Percentiles rank a stretch among this genome's conserved stretches.
These are phyloP conservation scores for Salvia splendens DNA, from an alignment of 257 asterid species.

Conservation along the genomic window DNA sequence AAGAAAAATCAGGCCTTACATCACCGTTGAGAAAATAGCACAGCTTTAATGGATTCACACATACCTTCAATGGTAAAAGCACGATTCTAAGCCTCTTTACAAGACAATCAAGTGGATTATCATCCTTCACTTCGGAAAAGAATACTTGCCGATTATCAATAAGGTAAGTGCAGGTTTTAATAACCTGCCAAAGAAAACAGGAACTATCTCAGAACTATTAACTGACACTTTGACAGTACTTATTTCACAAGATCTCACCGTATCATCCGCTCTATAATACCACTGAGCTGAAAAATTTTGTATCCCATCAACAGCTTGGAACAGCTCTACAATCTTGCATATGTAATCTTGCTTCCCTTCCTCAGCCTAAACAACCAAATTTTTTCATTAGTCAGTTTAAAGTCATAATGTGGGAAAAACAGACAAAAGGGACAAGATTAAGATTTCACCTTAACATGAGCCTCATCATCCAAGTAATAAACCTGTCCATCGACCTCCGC, in stretches of 20 bases:
- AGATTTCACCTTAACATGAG: slow-evolving; percentile 54
- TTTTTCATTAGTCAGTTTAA: neutral
- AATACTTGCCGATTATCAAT: slow-evolving; percentile 54
- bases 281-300: slow-evolving; percentile 62
- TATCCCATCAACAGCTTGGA: slow-evolving; percentile 54
- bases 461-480: slow-evolving; percentile 62
- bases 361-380: slow-evolving; percentile 47
- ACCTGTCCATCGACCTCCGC: slow-evolving; percentile 56
- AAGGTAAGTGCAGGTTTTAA: slow-evolving; percentile 39
- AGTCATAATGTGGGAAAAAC: neutral
- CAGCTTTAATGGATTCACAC: neutral
- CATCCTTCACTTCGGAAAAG: slow-evolving; percentile 70
- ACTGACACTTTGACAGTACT: neutral
- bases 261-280: slow-evolving; percentile 73
- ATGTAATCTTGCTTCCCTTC: slow-evolving; percentile 48
- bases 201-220: slow-evolving; percentile 17
- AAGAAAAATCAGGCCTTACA: neutral
- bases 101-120: slow-evolving; percentile 66
- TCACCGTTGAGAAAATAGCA: neutral
- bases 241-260: slow-evolving; percentile 47
- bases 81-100: slow-evolving; percentile 44
- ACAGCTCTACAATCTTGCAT: slow-evolving; percentile 69
- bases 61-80: slow-evolving; percentile 48
- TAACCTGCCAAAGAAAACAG: slow-evolving; percentile 45
- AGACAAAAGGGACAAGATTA: no score